phyloP scores from a whole-genome alignment of 2,329 filamentous ascomycete genomes.

The Teratosphaeria destructans region DNA sequence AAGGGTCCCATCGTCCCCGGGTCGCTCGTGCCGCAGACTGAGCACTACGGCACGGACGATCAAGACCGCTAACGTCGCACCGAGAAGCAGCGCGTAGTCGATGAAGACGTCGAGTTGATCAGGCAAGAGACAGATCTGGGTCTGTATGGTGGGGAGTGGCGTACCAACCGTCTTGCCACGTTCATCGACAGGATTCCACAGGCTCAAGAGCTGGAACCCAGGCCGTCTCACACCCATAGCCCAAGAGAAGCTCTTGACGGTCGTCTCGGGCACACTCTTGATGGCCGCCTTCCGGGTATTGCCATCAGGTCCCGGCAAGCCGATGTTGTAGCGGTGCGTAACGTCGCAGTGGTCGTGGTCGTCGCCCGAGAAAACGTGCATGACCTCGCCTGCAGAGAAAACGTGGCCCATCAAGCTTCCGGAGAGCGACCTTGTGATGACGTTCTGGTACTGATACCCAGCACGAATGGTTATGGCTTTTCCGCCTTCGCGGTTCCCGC shows the following conservation, averaged over 20 bases:
- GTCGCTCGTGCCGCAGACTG: slow-evolving; percentile 12
- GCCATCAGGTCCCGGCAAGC: slow-evolving; percentile 24
- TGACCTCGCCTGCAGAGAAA: slow-evolving; percentile 53
- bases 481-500: slow-evolving; percentile 73
- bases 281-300: slow-evolving; percentile 27
- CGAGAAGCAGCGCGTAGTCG: slow-evolving; percentile 58
- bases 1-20: not conserved
- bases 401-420: slow-evolving; percentile 64
- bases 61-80: slow-evolving; percentile 40
- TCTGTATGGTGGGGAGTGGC: slow-evolving; percentile 57
- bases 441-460: slow-evolving; percentile 96
- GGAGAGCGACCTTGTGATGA: slow-evolving; percentile 68
- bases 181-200: slow-evolving; percentile 81
- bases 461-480: slow-evolving; percentile 67
- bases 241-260: slow-evolving; percentile 90
- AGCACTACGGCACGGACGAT: slow-evolving; percentile 34
- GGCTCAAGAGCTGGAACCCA: slow-evolving; percentile 75
- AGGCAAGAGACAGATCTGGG: slow-evolving; percentile 80
- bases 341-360: slow-evolving; percentile 98
- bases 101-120: slow-evolving; percentile 80
- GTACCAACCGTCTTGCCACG: slow-evolving; percentile 20
- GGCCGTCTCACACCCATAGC: slow-evolving; percentile 88
- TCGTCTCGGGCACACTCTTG: slow-evolving; percentile 58
- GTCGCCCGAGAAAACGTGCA: slow-evolving; percentile 85
- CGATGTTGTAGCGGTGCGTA: slow-evolving; percentile 49